Evolutionary conservation across 2,329 filamentous ascomycete species (phyloP).

Genomic region (Colletotrichum endophyticum): DNA sequence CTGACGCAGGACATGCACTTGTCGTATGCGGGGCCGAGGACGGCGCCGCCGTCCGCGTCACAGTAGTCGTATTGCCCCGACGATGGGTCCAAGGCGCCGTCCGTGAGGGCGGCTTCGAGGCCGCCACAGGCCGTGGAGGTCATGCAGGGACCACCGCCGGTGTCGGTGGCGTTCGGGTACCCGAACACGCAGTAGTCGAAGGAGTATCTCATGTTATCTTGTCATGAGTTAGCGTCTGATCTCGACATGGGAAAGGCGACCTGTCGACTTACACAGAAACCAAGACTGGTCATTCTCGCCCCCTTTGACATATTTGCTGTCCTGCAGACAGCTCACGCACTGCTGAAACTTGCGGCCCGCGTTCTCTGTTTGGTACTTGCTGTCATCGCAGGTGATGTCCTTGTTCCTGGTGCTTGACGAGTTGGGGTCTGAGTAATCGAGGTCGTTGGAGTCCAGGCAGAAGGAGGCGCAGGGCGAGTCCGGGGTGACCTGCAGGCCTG

Average conservation of each 20-base stretch:
- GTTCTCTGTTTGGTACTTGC: conserved; percentile 40
- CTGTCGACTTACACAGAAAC: conserved; percentile 57
- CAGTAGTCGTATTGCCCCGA: conserved; percentile 51
- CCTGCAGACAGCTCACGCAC: conserved; percentile 59
- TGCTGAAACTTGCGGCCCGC: conserved; percentile 50
- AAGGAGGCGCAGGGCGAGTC: conserved; percentile 59
- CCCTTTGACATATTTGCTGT: conserved; percentile 51
- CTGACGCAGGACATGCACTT: conserved; percentile 52
- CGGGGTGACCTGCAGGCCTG: conserved; percentile 54
- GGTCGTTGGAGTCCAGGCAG: conserved; percentile 47
- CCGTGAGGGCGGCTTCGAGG: conserved; percentile 44
- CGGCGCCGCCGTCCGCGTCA: conserved; percentile 39
- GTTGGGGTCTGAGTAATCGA: conserved; percentile 49
- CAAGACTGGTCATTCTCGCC: conserved; percentile 58
- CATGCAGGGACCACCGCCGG: conserved; percentile 53
- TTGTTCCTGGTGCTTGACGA: conserved; percentile 47
- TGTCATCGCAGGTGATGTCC: conserved; percentile 54
- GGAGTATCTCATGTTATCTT: conserved; percentile 60
- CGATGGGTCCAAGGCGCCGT: conserved; percentile 39
- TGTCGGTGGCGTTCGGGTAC: conserved; percentile 51
- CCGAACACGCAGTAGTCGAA: conserved; percentile 59
- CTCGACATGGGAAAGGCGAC: neutral
- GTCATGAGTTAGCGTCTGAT: neutral
- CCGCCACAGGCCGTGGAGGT: conserved; percentile 56
- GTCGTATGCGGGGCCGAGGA: conserved; percentile 36